Percentiles rank a stretch among this genome's conserved stretches.
phyloP scores from a whole-genome alignment of 2,329 filamentous ascomycete genomes.

The Thielaviopsis euricoi region DNA sequence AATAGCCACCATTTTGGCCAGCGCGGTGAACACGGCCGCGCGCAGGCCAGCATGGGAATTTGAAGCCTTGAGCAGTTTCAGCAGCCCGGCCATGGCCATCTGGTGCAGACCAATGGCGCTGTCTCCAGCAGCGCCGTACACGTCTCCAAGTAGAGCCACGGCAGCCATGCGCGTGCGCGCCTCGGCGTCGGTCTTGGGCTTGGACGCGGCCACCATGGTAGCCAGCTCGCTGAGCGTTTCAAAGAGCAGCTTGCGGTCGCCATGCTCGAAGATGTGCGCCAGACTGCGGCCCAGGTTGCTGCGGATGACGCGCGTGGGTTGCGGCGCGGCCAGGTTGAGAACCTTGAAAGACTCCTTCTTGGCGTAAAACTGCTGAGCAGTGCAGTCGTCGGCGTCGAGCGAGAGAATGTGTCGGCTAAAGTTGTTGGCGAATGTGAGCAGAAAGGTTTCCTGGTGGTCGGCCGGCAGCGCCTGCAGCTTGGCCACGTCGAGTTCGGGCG shows the following conservation, averaged over 20 bases:
- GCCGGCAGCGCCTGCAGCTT: slow-evolving; percentile 80
- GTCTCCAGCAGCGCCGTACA: slow-evolving; percentile 85
- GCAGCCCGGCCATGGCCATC: slow-evolving; percentile 50
- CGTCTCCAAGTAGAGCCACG: slow-evolving; percentile 68
- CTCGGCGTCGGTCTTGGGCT: slow-evolving; percentile 60
- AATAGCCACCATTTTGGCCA: slow-evolving; percentile 62
- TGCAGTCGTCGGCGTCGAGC: slow-evolving; percentile 64
- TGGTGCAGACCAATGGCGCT: slow-evolving; percentile 75
- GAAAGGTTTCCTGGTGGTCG: slow-evolving; percentile 90
- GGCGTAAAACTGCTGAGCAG: slow-evolving; percentile 74
- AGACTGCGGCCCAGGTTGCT: slow-evolving; percentile 79
- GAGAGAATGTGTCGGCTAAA: slow-evolving; percentile 64
- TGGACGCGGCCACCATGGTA: slow-evolving; percentile 53
- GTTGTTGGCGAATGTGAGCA: slow-evolving; percentile 74
- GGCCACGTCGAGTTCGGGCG: slow-evolving; percentile 70
- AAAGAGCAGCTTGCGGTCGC: slow-evolving; percentile 81
- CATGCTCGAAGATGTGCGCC: slow-evolving; percentile 63
- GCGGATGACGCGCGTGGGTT: slow-evolving; percentile 74
- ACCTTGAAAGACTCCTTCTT: slow-evolving; percentile 93
- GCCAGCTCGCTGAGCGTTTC: slow-evolving; percentile 87
- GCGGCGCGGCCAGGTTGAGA: slow-evolving; percentile 63
- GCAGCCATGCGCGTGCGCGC: slow-evolving; percentile 72
- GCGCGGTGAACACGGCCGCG: slow-evolving; percentile 56
- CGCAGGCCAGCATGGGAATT: slow-evolving; percentile 68
- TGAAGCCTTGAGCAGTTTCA: slow-evolving; percentile 68